Base-by-base conservation (phyloP, 176 grass and related monocot genomes). In the Oropetium thomaeum region DNA sequence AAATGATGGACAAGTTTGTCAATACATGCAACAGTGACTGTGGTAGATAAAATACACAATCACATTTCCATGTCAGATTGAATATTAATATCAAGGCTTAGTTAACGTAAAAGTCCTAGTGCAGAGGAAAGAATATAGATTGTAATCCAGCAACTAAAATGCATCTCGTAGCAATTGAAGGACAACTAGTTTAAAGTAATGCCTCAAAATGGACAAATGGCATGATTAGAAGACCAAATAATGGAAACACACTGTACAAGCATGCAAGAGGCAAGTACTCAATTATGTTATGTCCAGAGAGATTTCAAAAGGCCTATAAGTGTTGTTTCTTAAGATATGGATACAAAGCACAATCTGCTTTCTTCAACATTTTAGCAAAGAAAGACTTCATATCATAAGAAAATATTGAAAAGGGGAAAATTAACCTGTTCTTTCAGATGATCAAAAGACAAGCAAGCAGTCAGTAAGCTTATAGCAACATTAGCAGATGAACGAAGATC, bases 401-500 rank as follows among this genome's bases (percentile, higher is more conserved):
- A 67, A 69, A 82, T 69, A 19, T 54, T 69, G 52, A 75, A 40
- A 37, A 37, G 27, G 44, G 59, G 28, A 20, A 88, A 79, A 71
- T 72, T 63, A 28, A 92, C 96, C 89, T 99, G 91, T 79, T 95
- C 91, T 88, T 92, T 95, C 62, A 99, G 87, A 70, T 92, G 76
- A 73, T 99, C 82, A 82, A 99, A 84, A 75, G 47, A 79, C 89
- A 93, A 92, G 70, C 96, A 99, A 88, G 87, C 89, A 82, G 96
- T 95, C 80, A 95, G 82, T 62, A 99, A 85, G 61, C 44, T 67
- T 62, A 99, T 80, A 69, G 91, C 84, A 73, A 86, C 96, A 88
- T 90, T 80, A 74, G 96, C 85, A 54, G 87, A 90, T 75, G 89
- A 86, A 86, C 75, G 63, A 76, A 99, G 89, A 34, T 99, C 91